These are phyloP conservation scores for Trametes pubescens DNA, from an alignment of 1,284 basidiomycete genomes.

Conservation along the genomic window DNA sequence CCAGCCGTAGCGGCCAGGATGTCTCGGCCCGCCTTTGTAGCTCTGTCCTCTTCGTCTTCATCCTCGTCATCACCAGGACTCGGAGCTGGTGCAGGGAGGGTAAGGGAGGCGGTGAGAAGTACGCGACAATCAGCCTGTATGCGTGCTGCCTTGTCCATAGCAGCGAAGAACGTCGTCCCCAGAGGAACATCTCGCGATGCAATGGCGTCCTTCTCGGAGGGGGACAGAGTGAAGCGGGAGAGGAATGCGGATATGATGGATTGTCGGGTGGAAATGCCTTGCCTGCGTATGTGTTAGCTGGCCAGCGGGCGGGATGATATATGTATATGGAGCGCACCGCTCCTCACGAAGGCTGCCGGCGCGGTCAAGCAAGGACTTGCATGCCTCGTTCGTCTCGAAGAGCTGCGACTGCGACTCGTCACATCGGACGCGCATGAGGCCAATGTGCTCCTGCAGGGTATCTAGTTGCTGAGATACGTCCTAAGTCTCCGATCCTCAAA, in stretches of 20 bases:
- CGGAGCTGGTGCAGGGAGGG: conserved; percentile 1
- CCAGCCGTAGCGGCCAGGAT: conserved; percentile 87
- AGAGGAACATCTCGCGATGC: conserved; percentile 83
- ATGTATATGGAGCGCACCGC: conserved; percentile 58
- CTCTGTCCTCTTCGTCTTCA: conserved; percentile 50
- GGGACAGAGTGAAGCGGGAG: conserved; percentile 82
- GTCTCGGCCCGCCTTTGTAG: conserved; percentile 66
- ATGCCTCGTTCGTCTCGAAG: conserved; percentile 79
- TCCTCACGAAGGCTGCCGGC: conserved; percentile 86
- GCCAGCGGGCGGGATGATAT: no score
- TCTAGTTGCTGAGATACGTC: conserved; percentile 71
- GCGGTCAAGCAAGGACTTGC: conserved; percentile 85
- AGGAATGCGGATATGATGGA: conserved; percentile 86
- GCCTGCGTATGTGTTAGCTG: conserved; percentile 47
- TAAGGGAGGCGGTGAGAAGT: conserved; percentile 65
- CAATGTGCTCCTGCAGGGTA: conserved; percentile 77
- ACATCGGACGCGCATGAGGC: conserved; percentile 82
- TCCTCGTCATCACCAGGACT: conserved; percentile 56
- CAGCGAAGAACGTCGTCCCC: conserved; percentile 77
- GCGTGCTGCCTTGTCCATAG: conserved; percentile 86
- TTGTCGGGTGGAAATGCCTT: conserved; percentile 73
- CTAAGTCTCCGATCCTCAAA: conserved; percentile 21
- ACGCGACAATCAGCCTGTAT: conserved; percentile 89
- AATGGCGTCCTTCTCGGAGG: conserved; percentile 77
- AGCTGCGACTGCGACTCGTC: conserved; percentile 86